phyloP scores from a whole-genome alignment of 257 asterid species.

The Gentiana macrophylla region DNA sequence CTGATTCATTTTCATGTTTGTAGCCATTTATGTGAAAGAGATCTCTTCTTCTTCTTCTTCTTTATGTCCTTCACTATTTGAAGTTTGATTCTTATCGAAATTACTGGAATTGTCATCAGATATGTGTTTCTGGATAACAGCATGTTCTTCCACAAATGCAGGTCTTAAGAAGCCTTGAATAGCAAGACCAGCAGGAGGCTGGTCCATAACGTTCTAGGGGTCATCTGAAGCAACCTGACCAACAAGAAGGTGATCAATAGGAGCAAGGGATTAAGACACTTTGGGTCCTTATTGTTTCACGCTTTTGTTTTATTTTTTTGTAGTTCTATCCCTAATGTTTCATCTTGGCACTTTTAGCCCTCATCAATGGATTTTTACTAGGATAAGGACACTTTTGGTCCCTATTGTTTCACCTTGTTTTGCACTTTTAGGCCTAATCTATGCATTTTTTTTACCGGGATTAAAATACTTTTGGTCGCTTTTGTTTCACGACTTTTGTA shows the following conservation, averaged over 20 bases:
- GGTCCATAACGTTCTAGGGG: conserved; percentile 92
- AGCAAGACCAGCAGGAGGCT: conserved; percentile 86
- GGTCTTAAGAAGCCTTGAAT: conserved; percentile 89
- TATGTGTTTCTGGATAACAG: conserved; percentile 61
- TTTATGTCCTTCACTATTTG: conserved; percentile 25
- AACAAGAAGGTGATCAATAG: conserved; percentile 3
- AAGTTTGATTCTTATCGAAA: conserved; percentile 19
- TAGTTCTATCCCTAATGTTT: no score
- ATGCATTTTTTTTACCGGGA: no score
- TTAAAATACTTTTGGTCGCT: no score
- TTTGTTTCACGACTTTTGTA: no score
- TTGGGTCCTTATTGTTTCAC: no score
- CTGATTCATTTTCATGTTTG: conserved; percentile 34
- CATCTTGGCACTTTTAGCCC: no score
- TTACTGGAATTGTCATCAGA: conserved; percentile 35
- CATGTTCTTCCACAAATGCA: conserved; percentile 80
- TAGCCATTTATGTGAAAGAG: conserved; percentile 51
- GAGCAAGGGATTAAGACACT: no score
- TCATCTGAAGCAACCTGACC: conserved; percentile 67
- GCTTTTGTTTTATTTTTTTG: no score
- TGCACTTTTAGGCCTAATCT: no score
- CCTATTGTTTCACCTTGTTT: no score
- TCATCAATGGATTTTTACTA: no score
- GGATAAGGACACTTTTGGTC: no score
- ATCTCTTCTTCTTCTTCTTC: conserved; percentile 22